Conservation (phyloP, 2,329 filamentous ascomycete species). For the Aspergillus candidus region DNA sequence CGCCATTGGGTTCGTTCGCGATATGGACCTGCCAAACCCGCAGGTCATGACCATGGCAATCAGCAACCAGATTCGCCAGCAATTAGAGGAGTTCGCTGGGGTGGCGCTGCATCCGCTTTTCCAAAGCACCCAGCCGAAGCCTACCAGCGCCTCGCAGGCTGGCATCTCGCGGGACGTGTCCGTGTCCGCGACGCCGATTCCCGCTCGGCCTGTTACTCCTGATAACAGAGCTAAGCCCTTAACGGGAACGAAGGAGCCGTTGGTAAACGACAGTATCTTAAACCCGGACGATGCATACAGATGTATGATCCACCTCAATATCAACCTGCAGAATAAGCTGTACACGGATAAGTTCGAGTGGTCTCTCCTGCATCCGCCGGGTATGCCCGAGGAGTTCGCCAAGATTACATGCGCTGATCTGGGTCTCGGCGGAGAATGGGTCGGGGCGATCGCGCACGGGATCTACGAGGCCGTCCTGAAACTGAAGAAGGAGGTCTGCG, state of each 20-base stretch:
- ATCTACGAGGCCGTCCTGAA: constrained; percentile 93
- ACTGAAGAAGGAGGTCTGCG: constrained; percentile 92
- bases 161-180: constrained; percentile 48
- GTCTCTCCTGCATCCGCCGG: constrained; percentile 87
- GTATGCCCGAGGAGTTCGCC: constrained; percentile 86
- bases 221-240: constrained; percentile 41
- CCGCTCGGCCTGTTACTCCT: constrained; percentile 51
- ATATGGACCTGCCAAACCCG: constrained; percentile 81
- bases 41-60: constrained; percentile 68
- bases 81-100: constrained; percentile 92
- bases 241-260: constrained; percentile 29
- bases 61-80: constrained; percentile 87
- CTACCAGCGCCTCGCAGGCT: constrained; percentile 20
- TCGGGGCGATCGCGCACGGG: constrained; percentile 86
- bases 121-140: constrained; percentile 45
- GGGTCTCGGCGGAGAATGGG: constrained; percentile 85
- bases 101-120: constrained; percentile 91
- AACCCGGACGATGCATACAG: constrained; percentile 94
- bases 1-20: constrained; percentile 81
- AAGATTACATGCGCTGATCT: constrained; percentile 89
- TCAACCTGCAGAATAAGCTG: constrained; percentile 83
- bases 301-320: constrained; percentile 82
- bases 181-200: constrained; percentile 49
- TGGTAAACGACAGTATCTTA: constrained; percentile 62
- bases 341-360: constrained; percentile 98